Conservation (phyloP, 164 flowering plant genomes). For the Hamamelis virginiana region DNA sequence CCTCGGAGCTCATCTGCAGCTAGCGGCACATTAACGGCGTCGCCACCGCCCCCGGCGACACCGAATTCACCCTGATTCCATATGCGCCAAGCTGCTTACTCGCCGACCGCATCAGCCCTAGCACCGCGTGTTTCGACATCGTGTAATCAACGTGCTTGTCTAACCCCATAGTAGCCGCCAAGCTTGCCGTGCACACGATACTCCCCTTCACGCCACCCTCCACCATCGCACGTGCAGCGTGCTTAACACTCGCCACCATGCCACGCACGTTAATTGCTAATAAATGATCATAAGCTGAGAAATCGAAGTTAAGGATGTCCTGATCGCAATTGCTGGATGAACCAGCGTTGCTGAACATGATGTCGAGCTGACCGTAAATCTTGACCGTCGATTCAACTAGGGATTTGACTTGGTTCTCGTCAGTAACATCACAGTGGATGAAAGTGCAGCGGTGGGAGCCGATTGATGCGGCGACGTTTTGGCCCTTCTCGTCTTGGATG, state of each 20-base stretch:
- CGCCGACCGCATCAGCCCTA: constrained; percentile 46
- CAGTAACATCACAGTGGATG: constrained; percentile 26
- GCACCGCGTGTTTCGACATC: constrained; percentile 54
- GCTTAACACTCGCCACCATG: constrained; percentile 45
- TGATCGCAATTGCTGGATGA: constrained; percentile 6
- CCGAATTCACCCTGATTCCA: constrained; percentile 52
- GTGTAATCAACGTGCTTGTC: constrained; percentile 20
- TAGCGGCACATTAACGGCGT: constrained; percentile 29
- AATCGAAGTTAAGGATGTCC: constrained; percentile 34
- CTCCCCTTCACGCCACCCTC: constrained; percentile 31
- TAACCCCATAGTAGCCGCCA: constrained; percentile 22
- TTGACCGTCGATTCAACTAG: constrained; percentile 4
- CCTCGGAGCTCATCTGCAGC: constrained; percentile 12
- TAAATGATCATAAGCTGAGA: constrained; percentile 7
- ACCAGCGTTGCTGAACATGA: constrained; percentile 35
- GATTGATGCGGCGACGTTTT: constrained; percentile 18
- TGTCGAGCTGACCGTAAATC: constrained; percentile 30
- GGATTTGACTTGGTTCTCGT: constrained; percentile 25
- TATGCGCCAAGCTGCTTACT: constrained; percentile 37
- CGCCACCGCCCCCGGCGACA: constrained; percentile 42
- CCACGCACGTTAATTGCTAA: constrained; percentile 30
- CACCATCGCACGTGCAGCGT: constrained; percentile 58
- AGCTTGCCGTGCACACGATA: constrained; percentile 52
- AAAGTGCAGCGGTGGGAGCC: constrained; percentile 19
- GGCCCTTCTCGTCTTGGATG: constrained; percentile 27